Evolutionary conservation across 805 yeast genomes (phyloP).

Genomic region (Candida arabinofermentans): DNA sequence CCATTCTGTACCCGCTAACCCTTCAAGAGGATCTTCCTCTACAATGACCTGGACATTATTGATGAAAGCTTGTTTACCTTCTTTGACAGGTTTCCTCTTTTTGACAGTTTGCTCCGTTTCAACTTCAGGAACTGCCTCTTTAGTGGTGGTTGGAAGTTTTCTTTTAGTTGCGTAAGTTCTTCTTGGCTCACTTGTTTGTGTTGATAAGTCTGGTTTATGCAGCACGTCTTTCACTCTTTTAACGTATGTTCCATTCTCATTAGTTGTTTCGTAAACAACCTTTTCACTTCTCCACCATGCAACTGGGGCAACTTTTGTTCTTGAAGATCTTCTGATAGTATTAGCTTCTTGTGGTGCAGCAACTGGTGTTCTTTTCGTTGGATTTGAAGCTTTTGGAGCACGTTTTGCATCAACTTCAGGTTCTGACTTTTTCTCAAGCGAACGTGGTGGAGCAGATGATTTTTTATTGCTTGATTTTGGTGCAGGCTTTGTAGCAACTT

Average conservation of each 20-base stretch:
- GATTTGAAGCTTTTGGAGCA: constrained; percentile 6
- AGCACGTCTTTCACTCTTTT: constrained; percentile 58
- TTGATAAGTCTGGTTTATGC: constrained; percentile 38
- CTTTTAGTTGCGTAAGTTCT: background rate
- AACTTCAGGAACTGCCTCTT: too few species aligned
- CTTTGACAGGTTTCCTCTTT: background rate
- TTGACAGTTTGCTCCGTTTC: background rate
- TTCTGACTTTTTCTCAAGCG: too few species aligned
- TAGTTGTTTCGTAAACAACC: constrained; percentile 49
- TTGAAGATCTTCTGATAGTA: constrained; percentile 57
- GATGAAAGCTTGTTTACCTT: background rate
- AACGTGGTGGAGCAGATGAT: too few species aligned
- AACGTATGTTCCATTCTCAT: constrained; percentile 45
- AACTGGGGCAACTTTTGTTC: constrained; percentile 66
- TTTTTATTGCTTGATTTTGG: too few species aligned
- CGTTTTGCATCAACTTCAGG: too few species aligned
- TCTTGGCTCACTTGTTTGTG: constrained; percentile 21
- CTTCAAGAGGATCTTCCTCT: constrained; percentile 26
- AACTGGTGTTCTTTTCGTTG: background rate
- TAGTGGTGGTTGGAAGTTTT: too few species aligned
- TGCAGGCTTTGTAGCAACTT: too few species aligned
- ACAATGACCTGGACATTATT: background rate
- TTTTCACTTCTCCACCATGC: constrained; percentile 85
- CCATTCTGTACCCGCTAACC: constrained; percentile 51
- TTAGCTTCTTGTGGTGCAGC: constrained; percentile 3